Evolutionary conservation across 371 early-diverging fungal species (phyloP), one percentile per base, ranked within the genome.

Genomic region (Encephalitozoon intestinalis): DNA sequence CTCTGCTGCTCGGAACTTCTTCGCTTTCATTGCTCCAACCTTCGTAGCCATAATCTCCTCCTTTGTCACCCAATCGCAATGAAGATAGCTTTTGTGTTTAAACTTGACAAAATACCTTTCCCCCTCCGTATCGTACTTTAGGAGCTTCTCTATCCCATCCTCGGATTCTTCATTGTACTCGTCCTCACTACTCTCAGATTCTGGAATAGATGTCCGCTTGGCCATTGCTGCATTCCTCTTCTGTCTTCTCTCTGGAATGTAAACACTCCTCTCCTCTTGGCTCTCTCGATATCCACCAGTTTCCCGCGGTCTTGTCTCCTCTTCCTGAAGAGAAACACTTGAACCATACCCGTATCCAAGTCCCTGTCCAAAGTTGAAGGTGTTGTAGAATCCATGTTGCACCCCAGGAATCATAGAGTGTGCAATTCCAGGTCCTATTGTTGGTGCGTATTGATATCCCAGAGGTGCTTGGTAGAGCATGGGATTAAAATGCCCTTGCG

Each of bases 41-140:
- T 83, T 89, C 86, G 76, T 90, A 88, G 52, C 81, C 80, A 89
- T 89, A 44, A 92, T 88, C 30, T 82, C 85, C 25, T 84, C 79
- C 49, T 87, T 75, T 9, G 88, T 86, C 0, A 93, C 88, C 92
- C 93, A 92, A 69, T 91, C 91, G 2, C 89, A 88, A 78, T 92
- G 92, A 54, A 88, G 86, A 80, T 90, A 92, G 40, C 76, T 76
- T 52, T 73, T 75, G 39, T 80, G 63, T 63, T 80, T 65, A 44
- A 80, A 79, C 66, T 85, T 85, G 11, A 85, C 79, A 28, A 78
- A 78, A 63, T 63, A 85, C 28, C 25, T 70, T 31, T 82, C 76
- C 11, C 75, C 70, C 44, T 74, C 78, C 54, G 71, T 41, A 50
- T 79, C 70, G 53, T 81, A 76, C 18, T 75, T 58, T 21, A 85